Evolutionary conservation across 2,329 filamentous ascomycete species (phyloP).

Genomic region (Aspergillus clavatus): DNA sequence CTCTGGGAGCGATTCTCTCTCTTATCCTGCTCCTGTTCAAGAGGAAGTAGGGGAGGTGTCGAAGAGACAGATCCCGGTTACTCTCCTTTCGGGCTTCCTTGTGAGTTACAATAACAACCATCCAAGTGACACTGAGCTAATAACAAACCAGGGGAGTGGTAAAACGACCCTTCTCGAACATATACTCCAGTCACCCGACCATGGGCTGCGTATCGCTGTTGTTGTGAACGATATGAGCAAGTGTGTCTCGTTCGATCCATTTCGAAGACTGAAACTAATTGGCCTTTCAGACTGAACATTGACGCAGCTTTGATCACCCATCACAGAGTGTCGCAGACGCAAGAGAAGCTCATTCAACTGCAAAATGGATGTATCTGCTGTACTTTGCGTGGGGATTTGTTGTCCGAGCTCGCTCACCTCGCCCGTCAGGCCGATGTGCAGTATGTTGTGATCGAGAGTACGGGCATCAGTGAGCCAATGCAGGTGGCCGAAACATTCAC

Average conservation of each 20-base stretch:
- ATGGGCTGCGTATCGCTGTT: conserved; percentile 64
- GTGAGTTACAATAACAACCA: conserved; percentile 28
- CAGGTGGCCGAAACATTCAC: conserved; percentile 72
- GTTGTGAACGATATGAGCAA: conserved; percentile 69
- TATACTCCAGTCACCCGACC: conserved; percentile 59
- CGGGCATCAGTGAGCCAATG: conserved; percentile 66
- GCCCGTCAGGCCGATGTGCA: conserved; percentile 61
- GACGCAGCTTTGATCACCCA: conserved; percentile 59
- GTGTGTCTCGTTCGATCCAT: conserved; percentile 28
- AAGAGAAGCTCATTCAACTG: conserved; percentile 63
- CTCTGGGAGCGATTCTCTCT: conserved; percentile 11
- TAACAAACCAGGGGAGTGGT: conserved; percentile 53
- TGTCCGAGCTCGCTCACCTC: conserved; percentile 64
- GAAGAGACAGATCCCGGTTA: conserved; percentile 48
- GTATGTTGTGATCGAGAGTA: conserved; percentile 68
- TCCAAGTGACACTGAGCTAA: background rate
- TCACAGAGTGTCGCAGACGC: conserved; percentile 53
- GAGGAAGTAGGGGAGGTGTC: conserved; percentile 20
- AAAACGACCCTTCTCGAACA: conserved; percentile 68
- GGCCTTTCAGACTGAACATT: conserved; percentile 52
- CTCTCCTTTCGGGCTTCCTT: conserved; percentile 57
- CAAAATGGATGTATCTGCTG: conserved; percentile 76
- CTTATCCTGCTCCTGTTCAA: background rate
- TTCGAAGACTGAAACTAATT: background rate
- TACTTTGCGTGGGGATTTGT: conserved; percentile 64